Percentiles rank a stretch among this genome's conserved stretches.
Evolutionary conservation across 2,329 filamentous ascomycete species (phyloP).

Genomic region (Rhynchosporium agropyri): DNA sequence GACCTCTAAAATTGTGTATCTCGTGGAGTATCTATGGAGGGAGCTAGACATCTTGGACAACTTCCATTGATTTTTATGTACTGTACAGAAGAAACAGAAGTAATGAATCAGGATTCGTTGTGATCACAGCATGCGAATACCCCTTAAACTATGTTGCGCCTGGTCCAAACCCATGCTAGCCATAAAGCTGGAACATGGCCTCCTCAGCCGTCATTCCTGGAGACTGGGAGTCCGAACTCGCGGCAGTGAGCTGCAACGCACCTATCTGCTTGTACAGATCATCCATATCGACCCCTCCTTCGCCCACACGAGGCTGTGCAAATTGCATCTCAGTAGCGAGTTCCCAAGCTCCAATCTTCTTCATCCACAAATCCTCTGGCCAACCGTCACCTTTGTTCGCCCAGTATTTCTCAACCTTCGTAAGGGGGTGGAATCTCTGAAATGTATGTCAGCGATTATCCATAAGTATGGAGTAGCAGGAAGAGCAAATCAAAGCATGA

Average conservation of each 20-base stretch:
- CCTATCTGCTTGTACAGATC: neutral
- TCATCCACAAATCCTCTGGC: neutral
- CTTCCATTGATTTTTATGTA: too few relatives aligned
- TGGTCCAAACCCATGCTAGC: too few relatives aligned
- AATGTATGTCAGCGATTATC: neutral
- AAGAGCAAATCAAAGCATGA: neutral
- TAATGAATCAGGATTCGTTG: too few relatives aligned
- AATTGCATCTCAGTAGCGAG: neutral
- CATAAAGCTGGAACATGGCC: neutral
- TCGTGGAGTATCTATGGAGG: too few relatives aligned
- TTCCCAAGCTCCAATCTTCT: neutral
- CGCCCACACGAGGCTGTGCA: neutral
- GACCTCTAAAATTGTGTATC: too few relatives aligned
- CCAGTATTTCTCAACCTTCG: slow-evolving; percentile 1
- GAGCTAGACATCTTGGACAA: too few relatives aligned
- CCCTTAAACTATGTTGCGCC: too few relatives aligned
- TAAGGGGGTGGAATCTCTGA: neutral
- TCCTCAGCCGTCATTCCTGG: neutral
- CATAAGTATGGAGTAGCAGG: neutral
- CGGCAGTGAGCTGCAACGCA: neutral
- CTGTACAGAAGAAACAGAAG: too few relatives aligned
- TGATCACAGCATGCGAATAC: too few relatives aligned
- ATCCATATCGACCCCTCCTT: neutral
- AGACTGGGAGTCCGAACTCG: neutral
- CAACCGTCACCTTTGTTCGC: neutral